A percentile compares a stretch with the other conserved stretches of the same genome.
phyloP scores from a whole-genome alignment of 106 monocot genomes.

The Amphibolis antarctica region DNA sequence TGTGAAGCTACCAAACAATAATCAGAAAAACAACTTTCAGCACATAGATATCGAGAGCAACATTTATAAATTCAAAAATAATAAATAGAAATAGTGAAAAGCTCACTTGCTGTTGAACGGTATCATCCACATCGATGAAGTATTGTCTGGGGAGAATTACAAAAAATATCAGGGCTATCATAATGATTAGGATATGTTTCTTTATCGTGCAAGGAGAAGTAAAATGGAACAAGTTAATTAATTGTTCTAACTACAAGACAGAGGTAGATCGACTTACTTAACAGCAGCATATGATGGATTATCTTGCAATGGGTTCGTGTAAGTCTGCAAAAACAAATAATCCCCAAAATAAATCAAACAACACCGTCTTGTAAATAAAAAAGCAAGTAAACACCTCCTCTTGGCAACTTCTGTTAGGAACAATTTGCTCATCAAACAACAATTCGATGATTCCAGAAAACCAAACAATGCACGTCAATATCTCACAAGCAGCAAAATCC shows the following conservation, averaged over 20 bases:
- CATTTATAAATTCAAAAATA: neutral
- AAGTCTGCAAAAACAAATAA: slow-evolving; percentile 30
- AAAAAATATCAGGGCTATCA: neutral
- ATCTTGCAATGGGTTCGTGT: slow-evolving; percentile 80
- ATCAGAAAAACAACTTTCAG: neutral
- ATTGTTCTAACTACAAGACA: too few species aligned
- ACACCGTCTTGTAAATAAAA: neutral
- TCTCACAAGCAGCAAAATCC: too few species aligned
- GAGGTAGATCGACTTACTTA: slow-evolving; percentile 36
- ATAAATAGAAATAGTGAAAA: neutral
- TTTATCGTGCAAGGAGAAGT: neutral
- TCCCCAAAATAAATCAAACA: neutral
- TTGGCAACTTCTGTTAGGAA: too few species aligned
- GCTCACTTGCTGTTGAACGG: slow-evolving; percentile 60
- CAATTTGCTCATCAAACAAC: too few species aligned
- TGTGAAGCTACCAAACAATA: neutral
- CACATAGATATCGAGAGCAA: neutral
- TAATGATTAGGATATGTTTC: neutral
- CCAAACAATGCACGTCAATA: too few species aligned
- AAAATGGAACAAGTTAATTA: neutral
- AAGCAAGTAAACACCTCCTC: too few species aligned
- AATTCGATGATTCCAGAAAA: too few species aligned
- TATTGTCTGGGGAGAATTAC: slow-evolving; percentile 51
- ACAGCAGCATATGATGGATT: slow-evolving; percentile 86
- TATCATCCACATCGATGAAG: slow-evolving; percentile 75